Base-by-base conservation (phyloP, 2,329 filamentous ascomycete species). In the Phyllosticta citribraziliensis region DNA sequence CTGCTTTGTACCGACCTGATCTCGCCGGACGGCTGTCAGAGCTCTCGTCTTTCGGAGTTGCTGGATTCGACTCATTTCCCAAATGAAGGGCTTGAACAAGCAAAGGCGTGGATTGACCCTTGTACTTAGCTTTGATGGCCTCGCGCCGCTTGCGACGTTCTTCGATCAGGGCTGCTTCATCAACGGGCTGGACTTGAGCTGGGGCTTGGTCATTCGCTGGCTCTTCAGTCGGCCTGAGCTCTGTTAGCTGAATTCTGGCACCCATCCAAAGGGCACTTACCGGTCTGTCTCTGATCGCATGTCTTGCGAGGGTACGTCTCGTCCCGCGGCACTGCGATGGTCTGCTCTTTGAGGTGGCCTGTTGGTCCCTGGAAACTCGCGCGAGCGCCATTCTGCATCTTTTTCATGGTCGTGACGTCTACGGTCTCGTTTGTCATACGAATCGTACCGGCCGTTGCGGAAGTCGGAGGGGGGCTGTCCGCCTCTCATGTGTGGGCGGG, bases 121-220 rank as follows among this genome's bases (percentile, higher is more conserved):
- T 86, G 68, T 91, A 88, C 77, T 91, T 95, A 72, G 89, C 88
- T 70, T 91, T 84, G 65, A 96, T 88, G 65, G 90, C 89, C 76
- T 94, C 89, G 66, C 92, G 87, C 62, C 88, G 85, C 70, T 88
- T 91, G 27, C 91, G 88, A 60, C 92, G 88, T 68, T 91, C 87
- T 73, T 95, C 89, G 68, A 96, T 88, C 69, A 93, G 82, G 66
- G 88, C 86, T 64, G 88, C 88, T 76, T 95, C 89, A 72, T 95
- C 88, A 5, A 62, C 52, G 11, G 63, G 58, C 67, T 66, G 63
- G 24, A 67, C 61, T 35, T 70, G 64, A 52, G 61, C 30, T 47
- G 66, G 61, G 19, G 85, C 79, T 61, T 81, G 77, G 65, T 83
- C 80, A 64, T 82, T 14, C 5, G 35, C 35, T 55, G 8, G 57